Base-by-base conservation (phyloP, 768 basidiomycete species). In the Crepidotus variabilis region DNA sequence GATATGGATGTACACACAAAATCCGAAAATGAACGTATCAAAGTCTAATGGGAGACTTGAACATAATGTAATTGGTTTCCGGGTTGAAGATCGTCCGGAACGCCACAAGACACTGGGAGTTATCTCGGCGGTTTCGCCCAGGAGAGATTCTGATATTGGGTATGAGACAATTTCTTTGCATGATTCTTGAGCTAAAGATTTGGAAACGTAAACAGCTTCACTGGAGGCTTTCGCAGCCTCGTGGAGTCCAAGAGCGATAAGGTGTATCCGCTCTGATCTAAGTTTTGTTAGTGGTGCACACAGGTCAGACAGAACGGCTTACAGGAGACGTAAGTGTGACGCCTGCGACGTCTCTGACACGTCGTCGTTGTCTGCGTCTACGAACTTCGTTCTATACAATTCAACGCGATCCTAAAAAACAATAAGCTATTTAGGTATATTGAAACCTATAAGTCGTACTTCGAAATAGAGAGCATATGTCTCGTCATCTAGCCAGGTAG, bases 21-120 rank as follows among this genome's bases (percentile, higher is more conserved):
- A 83, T 39, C 91, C 92, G 47, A 86, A 70, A 33, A 92, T 61
- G 22, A 94, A 72, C 0, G 69, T 54, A 34, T 84, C 80, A 0
- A 82, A 68, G 47, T 85, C 84, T 7, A 92, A 65, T 4, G 87
- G 84, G 24, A 86, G 69, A 9, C 78, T 63, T 16, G 55, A 56
- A 6, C 28, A 34, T 0, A 72, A 70, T 4, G 78, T 78, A 43
- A 65, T 63, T 7, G 50, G 78, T 50, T 39, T 62, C 61, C 8
- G 48, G 45, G 28, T 32, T 5, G 50, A 48, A 22, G 18, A 13
- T 14, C 16, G 33, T 45, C 36, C 47, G 28, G 64, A 61, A 47
- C 66, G 63, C 75, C 75, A 75, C 6, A 73, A 61, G 6, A 59
- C 51, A 11, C 54, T 57, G 0, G 65, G 52, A 11, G 45, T 18